Conservation (phyloP, 108 stramenopile genomes). For the Bacterosira constricta region DNA sequence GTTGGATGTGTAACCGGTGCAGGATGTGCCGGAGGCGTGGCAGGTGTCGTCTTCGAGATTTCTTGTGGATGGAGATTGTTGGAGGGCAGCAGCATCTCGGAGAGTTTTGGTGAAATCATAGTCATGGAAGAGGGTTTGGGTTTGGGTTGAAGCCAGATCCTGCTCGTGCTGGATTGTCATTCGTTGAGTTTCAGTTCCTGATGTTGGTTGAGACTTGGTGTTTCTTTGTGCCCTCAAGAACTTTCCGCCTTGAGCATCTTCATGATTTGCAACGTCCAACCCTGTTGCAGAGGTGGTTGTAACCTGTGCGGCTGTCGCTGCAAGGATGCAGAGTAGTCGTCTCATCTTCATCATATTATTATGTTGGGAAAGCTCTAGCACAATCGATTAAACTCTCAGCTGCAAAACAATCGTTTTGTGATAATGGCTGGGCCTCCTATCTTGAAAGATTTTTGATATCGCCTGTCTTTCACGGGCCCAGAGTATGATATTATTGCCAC, state of each 20-base stretch:
- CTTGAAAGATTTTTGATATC: too few relatives aligned
- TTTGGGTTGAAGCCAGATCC: background rate
- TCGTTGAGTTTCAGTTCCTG: too few relatives aligned
- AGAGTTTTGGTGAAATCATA: background rate
- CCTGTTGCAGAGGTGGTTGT: background rate
- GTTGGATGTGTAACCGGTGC: background rate
- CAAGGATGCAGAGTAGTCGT: background rate
- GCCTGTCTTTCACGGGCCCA: too few relatives aligned
- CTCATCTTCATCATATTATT: background rate
- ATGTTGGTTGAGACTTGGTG: background rate
- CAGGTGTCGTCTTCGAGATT: background rate
- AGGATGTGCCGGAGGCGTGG: background rate
- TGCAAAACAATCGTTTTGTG: too few relatives aligned
- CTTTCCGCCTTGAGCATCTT: background rate
- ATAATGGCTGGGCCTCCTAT: too few relatives aligned
- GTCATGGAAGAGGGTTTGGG: constrained; percentile 5
- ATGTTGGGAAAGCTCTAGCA: too few relatives aligned
- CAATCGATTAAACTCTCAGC: too few relatives aligned
- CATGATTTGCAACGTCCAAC: background rate
- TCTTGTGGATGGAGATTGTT: background rate
- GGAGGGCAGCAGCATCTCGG: background rate
- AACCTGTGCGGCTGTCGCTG: background rate
- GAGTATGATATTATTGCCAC: too few relatives aligned
- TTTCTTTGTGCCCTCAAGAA: background rate
- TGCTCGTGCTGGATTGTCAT: background rate